Conservation (phyloP, 139 green algal species). For the Volvox africanus region DNA sequence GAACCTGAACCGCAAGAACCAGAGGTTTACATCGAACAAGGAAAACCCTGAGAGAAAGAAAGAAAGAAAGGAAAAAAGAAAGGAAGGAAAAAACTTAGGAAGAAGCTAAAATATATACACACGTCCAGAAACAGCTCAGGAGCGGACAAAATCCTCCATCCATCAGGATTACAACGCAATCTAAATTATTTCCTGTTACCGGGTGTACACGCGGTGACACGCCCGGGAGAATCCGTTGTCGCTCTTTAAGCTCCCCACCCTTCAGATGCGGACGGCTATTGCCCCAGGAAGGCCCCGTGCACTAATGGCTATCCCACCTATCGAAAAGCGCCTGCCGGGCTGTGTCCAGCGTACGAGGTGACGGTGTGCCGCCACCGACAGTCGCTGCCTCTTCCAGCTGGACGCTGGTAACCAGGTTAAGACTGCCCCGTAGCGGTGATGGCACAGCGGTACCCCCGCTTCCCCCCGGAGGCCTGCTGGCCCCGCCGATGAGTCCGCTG, state of each 20-base stretch:
- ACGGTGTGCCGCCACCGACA: neutral
- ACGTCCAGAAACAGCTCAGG: neutral
- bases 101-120: neutral
- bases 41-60: no score
- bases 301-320: neutral
- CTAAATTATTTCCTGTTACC: no score
- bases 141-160: neutral
- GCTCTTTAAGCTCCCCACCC: neutral
- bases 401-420: neutral
- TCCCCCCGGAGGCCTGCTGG: neutral
- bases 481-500: neutral
- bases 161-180: neutral
- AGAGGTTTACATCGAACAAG: neutral
- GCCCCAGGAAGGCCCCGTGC: neutral
- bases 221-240: neutral
- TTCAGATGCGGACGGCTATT: neutral
- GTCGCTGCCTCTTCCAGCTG: neutral
- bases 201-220: neutral
- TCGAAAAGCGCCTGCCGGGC: neutral
- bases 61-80: no score
- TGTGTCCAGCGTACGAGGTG: neutral
- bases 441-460: neutral
- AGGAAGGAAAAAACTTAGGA: neutral
- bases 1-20: conserved; percentile 11
- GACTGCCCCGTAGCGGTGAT: conserved; percentile 3